Evolutionary conservation across 2,329 filamentous ascomycete species (phyloP), one percentile per base, ranked within the genome.

Genomic region (Scytalidium lignicola): DNA sequence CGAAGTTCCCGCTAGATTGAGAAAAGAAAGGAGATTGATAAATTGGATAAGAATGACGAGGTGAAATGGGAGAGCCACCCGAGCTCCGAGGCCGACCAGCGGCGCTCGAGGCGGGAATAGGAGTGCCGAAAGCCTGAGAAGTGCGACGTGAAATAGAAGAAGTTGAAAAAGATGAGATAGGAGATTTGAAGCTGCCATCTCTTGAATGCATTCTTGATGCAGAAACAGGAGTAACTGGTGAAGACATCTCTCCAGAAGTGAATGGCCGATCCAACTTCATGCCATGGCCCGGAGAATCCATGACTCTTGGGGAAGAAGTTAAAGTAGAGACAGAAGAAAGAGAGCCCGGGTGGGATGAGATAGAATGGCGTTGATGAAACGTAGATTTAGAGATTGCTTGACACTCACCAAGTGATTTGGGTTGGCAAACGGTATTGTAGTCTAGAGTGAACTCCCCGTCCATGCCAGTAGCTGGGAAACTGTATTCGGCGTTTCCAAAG

Each of bases 1-100:
- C 65, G 61, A 76, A 77, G 65, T 72, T 74, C 54, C 74, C 74
- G 62, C 71, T 77, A 55, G 71, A 74, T 61, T 75, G 74, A 70
- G 69, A 71, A 70, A 76, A 76, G 64, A 74, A 75, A 71, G 67
- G 66, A 68, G 71, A 67, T 44, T 58, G 58, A 52, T 61, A 60
- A 43, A 43, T 52, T 23, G 55, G 23, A 51, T 55, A 17, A 37
- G 32, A 37, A 55, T 37, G 53, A 53, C 41, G 50, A 45, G 39
- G 51, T 56, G 55, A 62, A 49, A 51, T 26, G 45, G 58, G 54
- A 49, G 56, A 58, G 26, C 48, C 51, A 50, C 52, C 53, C 28
- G 51, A 51, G 42, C 55, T 56, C 48, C 53, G 55, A 54, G 50
- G 41, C 48, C 55, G 53, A 41, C 53, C 52, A 47, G 53, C 51